These are phyloP conservation scores for Didymellaceae sp. DNA, from an alignment of 2,329 filamentous ascomycete genomes.

Conservation along the genomic window DNA sequence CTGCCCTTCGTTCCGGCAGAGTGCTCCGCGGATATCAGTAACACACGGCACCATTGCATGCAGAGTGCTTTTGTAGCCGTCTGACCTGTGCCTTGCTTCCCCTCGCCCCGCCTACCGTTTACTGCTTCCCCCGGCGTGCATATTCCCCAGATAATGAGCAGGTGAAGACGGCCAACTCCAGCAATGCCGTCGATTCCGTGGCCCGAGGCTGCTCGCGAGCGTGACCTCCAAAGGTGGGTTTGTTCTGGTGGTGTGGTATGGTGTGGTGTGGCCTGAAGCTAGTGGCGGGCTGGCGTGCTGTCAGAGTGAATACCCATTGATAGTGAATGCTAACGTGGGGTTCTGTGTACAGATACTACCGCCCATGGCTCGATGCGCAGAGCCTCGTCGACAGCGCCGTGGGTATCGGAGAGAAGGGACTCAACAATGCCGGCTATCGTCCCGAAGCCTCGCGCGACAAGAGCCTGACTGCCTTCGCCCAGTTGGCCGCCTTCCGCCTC, in stretches of 20 bases:
- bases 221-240: constrained; percentile 38
- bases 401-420: constrained; percentile 31
- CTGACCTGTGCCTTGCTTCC: neutral
- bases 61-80: neutral
- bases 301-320: neutral
- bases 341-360: constrained; percentile 37
- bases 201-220: constrained; percentile 35
- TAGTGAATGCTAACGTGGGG: constrained; percentile 4
- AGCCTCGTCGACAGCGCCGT: constrained; percentile 36
- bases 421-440: constrained; percentile 33
- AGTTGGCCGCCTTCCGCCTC: constrained; percentile 45
- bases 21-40: constrained; percentile 11
- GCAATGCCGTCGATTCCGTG: constrained; percentile 26
- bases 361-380: constrained; percentile 46
- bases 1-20: neutral
- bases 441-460: constrained; percentile 36
- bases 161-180: constrained; percentile 11
- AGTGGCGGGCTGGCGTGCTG: neutral
- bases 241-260: neutral
- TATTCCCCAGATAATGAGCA: constrained; percentile 17
- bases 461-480: constrained; percentile 45
- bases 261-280: neutral
- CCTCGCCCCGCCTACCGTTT: neutral
- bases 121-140: neutral
- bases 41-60: constrained; percentile 11